phyloP scores from a whole-genome alignment of 2,329 filamentous ascomycete species.

The Nakataea oryzae region DNA sequence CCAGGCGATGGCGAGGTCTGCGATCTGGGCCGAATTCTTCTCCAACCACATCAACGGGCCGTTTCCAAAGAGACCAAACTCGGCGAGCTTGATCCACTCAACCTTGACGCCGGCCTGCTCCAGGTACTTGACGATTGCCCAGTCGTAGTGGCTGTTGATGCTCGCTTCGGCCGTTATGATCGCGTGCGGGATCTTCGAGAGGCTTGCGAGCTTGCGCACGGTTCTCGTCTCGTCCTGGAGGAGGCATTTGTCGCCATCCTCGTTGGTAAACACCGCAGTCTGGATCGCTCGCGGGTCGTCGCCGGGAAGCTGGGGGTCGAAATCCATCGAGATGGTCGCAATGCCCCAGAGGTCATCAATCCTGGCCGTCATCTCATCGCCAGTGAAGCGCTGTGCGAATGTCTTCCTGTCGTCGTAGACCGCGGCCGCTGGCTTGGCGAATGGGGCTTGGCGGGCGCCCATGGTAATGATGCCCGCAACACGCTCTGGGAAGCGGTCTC shows the following conservation, averaged over 20 bases:
- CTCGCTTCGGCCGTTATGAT: conserved; percentile 42
- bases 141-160: conserved; percentile 43
- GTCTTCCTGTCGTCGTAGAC: background rate
- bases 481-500: conserved; percentile 34
- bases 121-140: conserved; percentile 41
- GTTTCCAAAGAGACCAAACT: conserved; percentile 37
- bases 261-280: background rate
- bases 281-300: conserved; percentile 7
- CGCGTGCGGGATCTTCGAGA: conserved; percentile 34
- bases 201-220: conserved; percentile 31
- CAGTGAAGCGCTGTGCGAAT: background rate
- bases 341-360: conserved; percentile 7
- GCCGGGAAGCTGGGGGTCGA: conserved; percentile 21
- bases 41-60: conserved; percentile 46
- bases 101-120: conserved; percentile 36
- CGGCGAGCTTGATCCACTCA: conserved; percentile 31
- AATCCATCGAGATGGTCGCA: conserved; percentile 23
- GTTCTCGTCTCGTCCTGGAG: conserved; percentile 8
- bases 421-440: conserved; percentile 10
- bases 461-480: conserved; percentile 38
- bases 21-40: conserved; percentile 35
- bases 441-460: conserved; percentile 44
- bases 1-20: conserved; percentile 9
- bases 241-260: conserved; percentile 6
- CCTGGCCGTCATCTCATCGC: background rate